Percentiles rank a stretch among this genome's conserved stretches.
Evolutionary conservation across 2,329 filamentous ascomycete species (phyloP).

Genomic region (Epichloe hybrida): DNA sequence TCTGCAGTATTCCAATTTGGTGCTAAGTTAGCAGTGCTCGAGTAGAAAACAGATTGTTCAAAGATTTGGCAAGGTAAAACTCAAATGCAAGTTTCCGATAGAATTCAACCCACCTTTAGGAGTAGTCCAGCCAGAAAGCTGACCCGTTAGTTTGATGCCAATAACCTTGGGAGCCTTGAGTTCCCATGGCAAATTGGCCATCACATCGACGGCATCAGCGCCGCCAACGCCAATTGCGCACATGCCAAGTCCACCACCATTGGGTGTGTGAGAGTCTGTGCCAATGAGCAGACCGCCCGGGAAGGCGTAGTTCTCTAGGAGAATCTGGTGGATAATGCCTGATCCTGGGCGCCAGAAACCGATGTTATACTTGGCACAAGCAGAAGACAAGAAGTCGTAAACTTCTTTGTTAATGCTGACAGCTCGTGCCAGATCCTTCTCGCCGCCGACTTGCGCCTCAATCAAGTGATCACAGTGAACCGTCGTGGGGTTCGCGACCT

Average conservation of each 20-base stretch:
- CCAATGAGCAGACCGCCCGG: slow-evolving; percentile 95
- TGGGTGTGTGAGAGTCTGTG: slow-evolving; percentile 95
- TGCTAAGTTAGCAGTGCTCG: background rate
- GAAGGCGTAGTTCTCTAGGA: slow-evolving; percentile 98
- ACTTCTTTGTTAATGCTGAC: slow-evolving; percentile 97
- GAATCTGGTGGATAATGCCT: slow-evolving; percentile 98
- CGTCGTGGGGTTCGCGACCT: slow-evolving; percentile 84
- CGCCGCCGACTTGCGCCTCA: slow-evolving; percentile 86
- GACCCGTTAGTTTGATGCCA: slow-evolving; percentile 85
- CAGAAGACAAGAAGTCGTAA: slow-evolving; percentile 88
- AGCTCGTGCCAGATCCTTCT: slow-evolving; percentile 85
- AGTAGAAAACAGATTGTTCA: background rate
- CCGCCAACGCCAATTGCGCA: slow-evolving; percentile 91
- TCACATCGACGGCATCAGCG: slow-evolving; percentile 96
- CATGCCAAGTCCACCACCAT: slow-evolving; percentile 92
- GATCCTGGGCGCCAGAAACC: slow-evolving; percentile 99
- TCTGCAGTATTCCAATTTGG: slow-evolving; percentile 35
- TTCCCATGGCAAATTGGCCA: slow-evolving; percentile 96
- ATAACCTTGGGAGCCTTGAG: slow-evolving; percentile 96
- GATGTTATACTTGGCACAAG: slow-evolving; percentile 99
- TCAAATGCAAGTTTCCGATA: background rate
- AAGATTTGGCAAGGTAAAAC: background rate
- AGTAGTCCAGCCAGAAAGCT: slow-evolving; percentile 80
- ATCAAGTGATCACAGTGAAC: slow-evolving; percentile 99
- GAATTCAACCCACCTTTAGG: slow-evolving; percentile 60